Conservation (phyloP, 2,329 filamentous ascomycete species). For the Salinomyces thailandicus region DNA sequence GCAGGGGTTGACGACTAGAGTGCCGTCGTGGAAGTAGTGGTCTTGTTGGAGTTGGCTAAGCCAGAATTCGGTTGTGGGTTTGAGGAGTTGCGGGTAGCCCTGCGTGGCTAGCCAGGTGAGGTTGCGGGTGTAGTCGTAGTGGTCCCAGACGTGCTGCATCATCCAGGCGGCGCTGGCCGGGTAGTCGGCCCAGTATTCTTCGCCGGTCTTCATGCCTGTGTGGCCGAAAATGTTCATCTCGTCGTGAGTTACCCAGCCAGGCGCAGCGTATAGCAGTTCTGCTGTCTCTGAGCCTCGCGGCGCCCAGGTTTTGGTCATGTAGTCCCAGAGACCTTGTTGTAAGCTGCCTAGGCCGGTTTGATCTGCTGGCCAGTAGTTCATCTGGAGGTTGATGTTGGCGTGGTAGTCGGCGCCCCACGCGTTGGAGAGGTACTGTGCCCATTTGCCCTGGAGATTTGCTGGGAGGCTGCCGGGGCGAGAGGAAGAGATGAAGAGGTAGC, state of each 20-base stretch:
- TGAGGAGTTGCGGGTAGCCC: constrained; percentile 44
- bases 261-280: constrained; percentile 41
- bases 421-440: constrained; percentile 38
- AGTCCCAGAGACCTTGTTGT: constrained; percentile 41
- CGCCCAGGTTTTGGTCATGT: constrained; percentile 45
- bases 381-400: constrained; percentile 50
- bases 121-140: constrained; percentile 45
- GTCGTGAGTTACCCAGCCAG: constrained; percentile 48
- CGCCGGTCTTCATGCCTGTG: constrained; percentile 39
- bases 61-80: constrained; percentile 47
- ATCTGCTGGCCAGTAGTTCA: constrained; percentile 51
- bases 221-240: constrained; percentile 52
- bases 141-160: constrained; percentile 50
- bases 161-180: constrained; percentile 47
- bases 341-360: constrained; percentile 41
- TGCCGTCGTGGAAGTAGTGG: constrained; percentile 39
- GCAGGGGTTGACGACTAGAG: constrained; percentile 48
- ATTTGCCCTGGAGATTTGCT: constrained; percentile 47
- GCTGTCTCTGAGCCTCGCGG: constrained; percentile 46
- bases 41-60: constrained; percentile 44
- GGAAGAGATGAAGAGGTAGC: constrained; percentile 46
- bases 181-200: constrained; percentile 35
- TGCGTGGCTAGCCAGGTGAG: constrained; percentile 32
- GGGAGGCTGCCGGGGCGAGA: constrained; percentile 44
- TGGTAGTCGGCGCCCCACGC: constrained; percentile 49